phyloP scores from a whole-genome alignment of 1,284 basidiomycete species.

The Uromyces viciae-fabae region DNA sequence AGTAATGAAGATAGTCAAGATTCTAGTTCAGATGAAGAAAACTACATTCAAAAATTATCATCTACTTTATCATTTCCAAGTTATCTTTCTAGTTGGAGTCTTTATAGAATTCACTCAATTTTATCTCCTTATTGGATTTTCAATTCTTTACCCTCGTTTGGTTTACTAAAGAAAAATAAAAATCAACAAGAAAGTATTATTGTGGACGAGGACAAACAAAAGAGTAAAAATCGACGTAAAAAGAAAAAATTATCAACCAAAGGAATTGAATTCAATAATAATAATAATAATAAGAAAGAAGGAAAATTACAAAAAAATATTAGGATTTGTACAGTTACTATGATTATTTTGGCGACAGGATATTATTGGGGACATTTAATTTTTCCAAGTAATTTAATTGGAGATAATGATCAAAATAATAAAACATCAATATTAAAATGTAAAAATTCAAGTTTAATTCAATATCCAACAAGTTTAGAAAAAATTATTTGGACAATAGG shows the following conservation, averaged over 20 bases:
- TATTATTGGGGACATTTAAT: no score
- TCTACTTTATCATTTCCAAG: no score
- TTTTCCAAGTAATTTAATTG: no score
- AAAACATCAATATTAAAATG: no score
- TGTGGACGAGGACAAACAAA: not conserved
- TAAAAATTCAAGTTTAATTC: no score
- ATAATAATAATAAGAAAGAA: not conserved
- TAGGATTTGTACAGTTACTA: not conserved
- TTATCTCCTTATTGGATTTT: not conserved
- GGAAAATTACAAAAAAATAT: not conserved
- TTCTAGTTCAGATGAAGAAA: not conserved
- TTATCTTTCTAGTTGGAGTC: not conserved
- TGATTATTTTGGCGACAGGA: not conserved
- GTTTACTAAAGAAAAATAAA: not conserved
- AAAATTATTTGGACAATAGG: no score
- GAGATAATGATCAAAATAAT: no score
- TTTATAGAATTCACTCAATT: not conserved
- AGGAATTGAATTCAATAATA: not conserved
- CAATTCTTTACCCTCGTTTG: not conserved
- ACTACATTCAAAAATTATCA: no score
- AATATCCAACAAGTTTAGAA: no score
- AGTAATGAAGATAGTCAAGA: not conserved
- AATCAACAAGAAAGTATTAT: not conserved
- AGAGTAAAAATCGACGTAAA: not conserved
- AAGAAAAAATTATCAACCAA: not conserved